Conservation (phyloP, 73 alveolate species). For the Tetrahymena borealis region DNA sequence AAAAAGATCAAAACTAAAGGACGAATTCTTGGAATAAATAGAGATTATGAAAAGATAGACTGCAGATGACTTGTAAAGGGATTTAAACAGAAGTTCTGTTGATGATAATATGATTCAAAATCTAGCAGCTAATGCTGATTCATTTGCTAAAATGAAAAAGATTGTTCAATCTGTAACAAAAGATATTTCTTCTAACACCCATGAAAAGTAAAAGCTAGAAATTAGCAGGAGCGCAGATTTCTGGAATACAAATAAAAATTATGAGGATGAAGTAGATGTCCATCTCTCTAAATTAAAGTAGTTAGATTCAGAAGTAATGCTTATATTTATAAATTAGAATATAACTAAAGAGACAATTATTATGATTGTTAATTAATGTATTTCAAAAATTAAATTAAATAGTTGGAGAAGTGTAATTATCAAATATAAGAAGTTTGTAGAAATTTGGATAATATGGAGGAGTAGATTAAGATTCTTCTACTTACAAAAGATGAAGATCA, state of each 20-base stretch:
- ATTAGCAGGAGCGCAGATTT: conserved; percentile 24
- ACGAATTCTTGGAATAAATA: background rate
- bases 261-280: conserved; percentile 26
- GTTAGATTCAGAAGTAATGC: conserved; percentile 12
- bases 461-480: conserved; percentile 6
- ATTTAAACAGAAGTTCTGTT: background rate
- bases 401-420: conserved; percentile 21
- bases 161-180: conserved; percentile 17
- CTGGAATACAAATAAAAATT: conserved; percentile 27
- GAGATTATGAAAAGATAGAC: background rate
- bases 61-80: background rate
- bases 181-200: background rate
- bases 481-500: conserved; percentile 29
- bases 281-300: conserved; percentile 4
- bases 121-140: background rate
- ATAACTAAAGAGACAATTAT: too few species aligned
- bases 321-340: background rate
- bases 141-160: conserved; percentile 30
- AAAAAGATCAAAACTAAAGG: background rate
- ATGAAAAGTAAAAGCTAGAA: conserved; percentile 17
- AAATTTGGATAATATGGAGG: conserved; percentile 30
- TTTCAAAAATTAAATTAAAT: background rate
- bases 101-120: background rate
- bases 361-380: too few species aligned
- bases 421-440: conserved; percentile 29